Evolutionary conservation across 2,329 filamentous ascomycete species (phyloP), one percentile per base, ranked within the genome.

Genomic region (Diplodia mutila): DNA sequence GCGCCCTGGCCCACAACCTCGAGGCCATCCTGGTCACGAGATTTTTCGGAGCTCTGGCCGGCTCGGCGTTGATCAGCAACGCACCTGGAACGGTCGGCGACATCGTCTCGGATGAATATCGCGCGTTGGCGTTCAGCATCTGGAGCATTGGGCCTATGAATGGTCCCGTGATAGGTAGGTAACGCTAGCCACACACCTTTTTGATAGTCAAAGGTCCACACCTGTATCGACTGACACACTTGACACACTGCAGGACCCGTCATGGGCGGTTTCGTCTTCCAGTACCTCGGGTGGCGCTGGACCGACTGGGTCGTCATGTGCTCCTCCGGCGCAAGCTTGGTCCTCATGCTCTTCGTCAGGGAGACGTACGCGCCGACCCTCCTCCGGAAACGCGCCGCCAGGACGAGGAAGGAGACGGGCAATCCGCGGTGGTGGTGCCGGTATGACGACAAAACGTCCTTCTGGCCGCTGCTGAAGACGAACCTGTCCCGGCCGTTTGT

Each of bases 241-340:
- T 85, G 9, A 0, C n/a, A n/a, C n/a, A 81, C 84, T 1, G 78
- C 86, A n/a, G 85, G 85, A 5, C 83, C 84, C 0, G 81, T 87
- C 32, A 79, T 85, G 12, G 86, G 86, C 8, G 85, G 85, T 0
- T 86, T 85, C 64, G 79, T 87, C 8, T 80, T 84, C 46, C 76
- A 78, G 11, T 80, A 80, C 70, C 71, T 83, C 6, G 69, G 75
- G 23, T 93, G 91, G 89, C 85, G 85, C 70, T 93, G 89, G 89
- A 87, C 84, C 61, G 93, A 94, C 75, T 94, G 91, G 91, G 89
- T 94, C 67, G 90, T 93, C 78, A 85, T 94, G 70, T 92, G 94
- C 71, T 88, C 94, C 65, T 91, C 49, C 27, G 66, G 66, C 32
- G 25, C 48, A 9, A 53, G 49, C 18, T 42, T 63, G 14, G 21